Conservation (phyloP, 805 yeast species). For the Schwanniomyces pseudopolymorphus region DNA sequence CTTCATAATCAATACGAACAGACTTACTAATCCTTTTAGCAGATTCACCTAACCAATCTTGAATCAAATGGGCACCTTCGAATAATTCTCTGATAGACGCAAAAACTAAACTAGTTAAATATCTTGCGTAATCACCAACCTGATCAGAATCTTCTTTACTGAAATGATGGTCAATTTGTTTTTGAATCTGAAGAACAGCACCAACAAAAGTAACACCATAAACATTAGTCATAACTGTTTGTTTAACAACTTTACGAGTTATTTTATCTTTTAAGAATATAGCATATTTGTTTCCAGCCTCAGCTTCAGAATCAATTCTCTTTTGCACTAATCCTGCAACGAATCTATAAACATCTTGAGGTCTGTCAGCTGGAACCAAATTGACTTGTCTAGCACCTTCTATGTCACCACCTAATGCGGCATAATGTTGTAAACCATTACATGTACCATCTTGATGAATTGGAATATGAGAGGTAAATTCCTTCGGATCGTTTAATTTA, state of each 20-base stretch:
- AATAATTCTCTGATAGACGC: constrained; percentile 82
- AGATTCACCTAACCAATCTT: constrained; percentile 91
- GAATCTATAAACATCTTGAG: constrained; percentile 73
- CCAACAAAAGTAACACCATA: constrained; percentile 96
- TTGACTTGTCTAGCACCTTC: constrained; percentile 84
- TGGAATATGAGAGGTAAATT: constrained; percentile 68
- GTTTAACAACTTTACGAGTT: constrained; percentile 87
- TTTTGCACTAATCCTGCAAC: constrained; percentile 65
- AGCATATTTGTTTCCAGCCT: constrained; percentile 55
- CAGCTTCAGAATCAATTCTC: constrained; percentile 54
- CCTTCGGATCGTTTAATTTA: constrained; percentile 60
- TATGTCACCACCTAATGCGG: constrained; percentile 81
- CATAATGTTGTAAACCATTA: constrained; percentile 83
- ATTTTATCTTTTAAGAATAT: constrained; percentile 57
- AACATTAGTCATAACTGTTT: constrained; percentile 97
- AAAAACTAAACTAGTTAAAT: constrained; percentile 76
- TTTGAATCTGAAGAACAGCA: constrained; percentile 84
- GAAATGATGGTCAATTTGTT: constrained; percentile 64
- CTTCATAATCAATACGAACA: constrained; percentile 63
- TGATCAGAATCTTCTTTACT: constrained; percentile 39
- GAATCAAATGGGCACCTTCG: constrained; percentile 90
- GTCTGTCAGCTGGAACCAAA: constrained; percentile 65
- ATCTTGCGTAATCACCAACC: constrained; percentile 44
- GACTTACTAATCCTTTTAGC: constrained; percentile 81
- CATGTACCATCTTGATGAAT: constrained; percentile 88